Percentiles rank a stretch among this genome's conserved stretches.
Conservation (phyloP, 1,284 basidiomycete genomes). For the Volvariella surrecta region DNA sequence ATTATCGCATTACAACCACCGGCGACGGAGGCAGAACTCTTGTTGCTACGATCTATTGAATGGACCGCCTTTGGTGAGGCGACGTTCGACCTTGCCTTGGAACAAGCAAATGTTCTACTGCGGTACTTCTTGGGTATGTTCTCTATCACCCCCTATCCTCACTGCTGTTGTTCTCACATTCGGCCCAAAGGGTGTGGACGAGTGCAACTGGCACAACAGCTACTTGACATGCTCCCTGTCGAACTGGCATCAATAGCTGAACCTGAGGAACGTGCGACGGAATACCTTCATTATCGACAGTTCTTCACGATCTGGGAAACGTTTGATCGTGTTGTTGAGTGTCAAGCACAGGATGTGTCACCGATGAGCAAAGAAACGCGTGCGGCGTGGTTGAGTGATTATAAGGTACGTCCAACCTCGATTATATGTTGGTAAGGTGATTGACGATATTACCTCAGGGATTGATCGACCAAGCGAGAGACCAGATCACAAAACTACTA, state of each 20-base stretch:
- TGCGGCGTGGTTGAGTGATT: slow-evolving; percentile 54
- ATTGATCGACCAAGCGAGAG: slow-evolving; percentile 49
- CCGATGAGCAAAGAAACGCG: slow-evolving; percentile 51
- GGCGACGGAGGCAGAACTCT: slow-evolving; percentile 48
- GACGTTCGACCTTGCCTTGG: slow-evolving; percentile 73
- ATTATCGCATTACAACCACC: slow-evolving; percentile 43
- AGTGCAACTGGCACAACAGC: slow-evolving; percentile 57
- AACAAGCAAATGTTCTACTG: slow-evolving; percentile 79
- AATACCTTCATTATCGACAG: slow-evolving; percentile 67
- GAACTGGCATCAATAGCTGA: slow-evolving; percentile 52
- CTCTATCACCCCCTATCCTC: not conserved
- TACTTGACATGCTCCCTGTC: slow-evolving; percentile 59
- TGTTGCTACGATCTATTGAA: slow-evolving; percentile 83
- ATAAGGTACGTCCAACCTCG: slow-evolving; percentile 49
- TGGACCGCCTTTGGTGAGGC: slow-evolving; percentile 82
- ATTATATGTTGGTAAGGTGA: no score
- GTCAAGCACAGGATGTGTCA: slow-evolving; percentile 41
- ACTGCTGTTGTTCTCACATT: not conserved
- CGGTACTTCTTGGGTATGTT: slow-evolving; percentile 77
- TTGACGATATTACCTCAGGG: slow-evolving; percentile 18
- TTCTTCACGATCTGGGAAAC: slow-evolving; percentile 67
- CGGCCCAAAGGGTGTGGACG: slow-evolving; percentile 55
- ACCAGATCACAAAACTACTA: slow-evolving; percentile 56
- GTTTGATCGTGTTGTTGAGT: slow-evolving; percentile 48
- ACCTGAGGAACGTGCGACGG: slow-evolving; percentile 55